phyloP scores from a whole-genome alignment of 768 basidiomycete species.

The Trametes punicea region DNA sequence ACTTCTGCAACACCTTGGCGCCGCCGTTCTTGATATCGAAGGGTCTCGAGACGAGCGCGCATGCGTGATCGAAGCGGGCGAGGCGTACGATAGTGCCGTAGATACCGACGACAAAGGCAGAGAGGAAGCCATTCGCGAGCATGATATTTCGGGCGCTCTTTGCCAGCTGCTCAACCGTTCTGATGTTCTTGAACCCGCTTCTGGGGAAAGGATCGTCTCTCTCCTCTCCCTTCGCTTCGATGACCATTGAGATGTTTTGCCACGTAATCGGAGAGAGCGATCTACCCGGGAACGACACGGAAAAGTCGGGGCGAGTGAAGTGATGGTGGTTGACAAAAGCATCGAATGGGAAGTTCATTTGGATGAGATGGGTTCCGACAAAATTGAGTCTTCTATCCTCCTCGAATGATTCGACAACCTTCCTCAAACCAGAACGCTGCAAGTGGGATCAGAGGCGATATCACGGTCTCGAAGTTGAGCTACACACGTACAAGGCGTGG shows the following conservation, averaged over 20 bases:
- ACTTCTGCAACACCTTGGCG: conserved; percentile 1
- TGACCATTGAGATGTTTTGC: conserved; percentile 7
- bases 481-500: background rate
- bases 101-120: conserved; percentile 13
- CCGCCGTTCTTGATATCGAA: conserved; percentile 7
- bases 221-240: conserved; percentile 4
- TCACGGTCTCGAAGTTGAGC: background rate
- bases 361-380: background rate
- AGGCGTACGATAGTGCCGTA: conserved; percentile 9
- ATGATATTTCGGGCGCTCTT: conserved; percentile 13
- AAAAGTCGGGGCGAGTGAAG: background rate
- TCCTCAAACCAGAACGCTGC: background rate
- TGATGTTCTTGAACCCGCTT: background rate
- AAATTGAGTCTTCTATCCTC: background rate
- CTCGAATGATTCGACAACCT: background rate
- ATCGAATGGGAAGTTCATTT: background rate
- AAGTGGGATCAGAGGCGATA: background rate
- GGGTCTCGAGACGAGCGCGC: background rate
- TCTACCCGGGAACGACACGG: conserved; percentile 1
- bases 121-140: conserved; percentile 6
- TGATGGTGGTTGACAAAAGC: background rate
- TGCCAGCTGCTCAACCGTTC: conserved; percentile 7
- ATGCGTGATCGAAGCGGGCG: conserved; percentile 17
- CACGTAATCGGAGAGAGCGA: background rate
- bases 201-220: background rate